Evolutionary conservation across 306 rosid genomes (phyloP), one percentile per base, ranked within the genome.

Genomic region (Castanea crenata): DNA sequence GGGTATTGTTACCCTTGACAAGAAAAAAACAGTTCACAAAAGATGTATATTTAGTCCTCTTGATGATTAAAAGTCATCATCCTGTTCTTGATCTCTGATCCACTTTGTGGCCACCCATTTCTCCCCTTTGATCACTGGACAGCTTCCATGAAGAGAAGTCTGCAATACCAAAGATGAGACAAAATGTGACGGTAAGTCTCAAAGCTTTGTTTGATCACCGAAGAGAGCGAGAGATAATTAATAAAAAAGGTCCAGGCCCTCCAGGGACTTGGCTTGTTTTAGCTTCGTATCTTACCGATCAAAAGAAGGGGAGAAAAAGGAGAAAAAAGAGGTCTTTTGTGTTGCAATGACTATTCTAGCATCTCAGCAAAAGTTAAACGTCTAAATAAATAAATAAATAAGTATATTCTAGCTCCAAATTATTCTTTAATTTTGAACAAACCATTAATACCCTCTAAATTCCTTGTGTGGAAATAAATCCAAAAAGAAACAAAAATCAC

Each of bases 51-150:
- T 27, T 35, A 52, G 67, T 2, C 70, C 19, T 31, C 34, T 5
- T 31, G 44, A 18, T 64, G 70, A 64, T 64, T 5, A 31, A 29
- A 41, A 64, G 20, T 31, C 32, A 41, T 77, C 86, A 67, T 51
- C 20, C 65, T 54, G 86, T 77, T 59, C 82, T 80, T 31, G 62
- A 79, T 89, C 86, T 79, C 88, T 81, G 57, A 89, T 85, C 93
- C 92, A 91, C 76, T 89, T 91, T 54, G 92, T 89, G 54, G 91
- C 92, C 2, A 91, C 91, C 95, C 96, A 89, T 84, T 89, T 91
- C 85, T 89, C 88, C 52, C 92, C 96, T 74, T 83, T 73, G 74
- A 84, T 86, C 74, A 91, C 93, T 5, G 93, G 89, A 80, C 96
- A 91, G 81, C 96, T 91, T 79, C 91, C 90, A 81, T 89, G 91